phyloP scores from a whole-genome alignment of 2,329 filamentous ascomycete genomes.

The Fusarium neocosmosporiellum region DNA sequence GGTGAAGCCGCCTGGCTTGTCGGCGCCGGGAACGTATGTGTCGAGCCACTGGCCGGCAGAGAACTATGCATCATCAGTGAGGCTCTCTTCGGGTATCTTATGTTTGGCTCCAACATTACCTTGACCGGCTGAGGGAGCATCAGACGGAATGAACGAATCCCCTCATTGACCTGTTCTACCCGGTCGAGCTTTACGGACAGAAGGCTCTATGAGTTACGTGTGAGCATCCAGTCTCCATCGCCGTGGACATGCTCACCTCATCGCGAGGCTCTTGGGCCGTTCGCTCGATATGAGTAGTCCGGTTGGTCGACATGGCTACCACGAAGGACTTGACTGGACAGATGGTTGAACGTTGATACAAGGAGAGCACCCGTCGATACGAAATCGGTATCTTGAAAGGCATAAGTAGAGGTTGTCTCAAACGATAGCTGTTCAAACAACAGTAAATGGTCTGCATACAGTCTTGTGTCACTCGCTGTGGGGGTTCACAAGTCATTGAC shows the following conservation, averaged over 20 bases:
- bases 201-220: conserved; percentile 54
- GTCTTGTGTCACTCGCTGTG: conserved; percentile 14
- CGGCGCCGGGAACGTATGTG: conserved; percentile 75
- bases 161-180: conserved; percentile 73
- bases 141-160: conserved; percentile 76
- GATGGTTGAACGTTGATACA: neutral
- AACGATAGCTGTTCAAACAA: neutral
- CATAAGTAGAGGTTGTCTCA: neutral
- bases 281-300: conserved; percentile 38
- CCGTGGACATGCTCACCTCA: conserved; percentile 51
- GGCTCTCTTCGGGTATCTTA: neutral
- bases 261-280: conserved; percentile 78
- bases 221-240: neutral
- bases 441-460: neutral
- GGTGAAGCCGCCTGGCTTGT: conserved; percentile 86
- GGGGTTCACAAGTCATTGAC: conserved; percentile 10
- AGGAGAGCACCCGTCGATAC: neutral
- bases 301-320: conserved; percentile 30
- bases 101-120: conserved; percentile 51
- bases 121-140: conserved; percentile 62
- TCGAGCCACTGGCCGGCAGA: conserved; percentile 91
- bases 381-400: neutral
- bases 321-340: neutral
- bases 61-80: conserved; percentile 62
- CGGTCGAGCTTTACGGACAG: conserved; percentile 70